These are phyloP conservation scores for Sarocladium strictum DNA, from an alignment of 2,329 filamentous ascomycete species.

Conservation along the genomic window DNA sequence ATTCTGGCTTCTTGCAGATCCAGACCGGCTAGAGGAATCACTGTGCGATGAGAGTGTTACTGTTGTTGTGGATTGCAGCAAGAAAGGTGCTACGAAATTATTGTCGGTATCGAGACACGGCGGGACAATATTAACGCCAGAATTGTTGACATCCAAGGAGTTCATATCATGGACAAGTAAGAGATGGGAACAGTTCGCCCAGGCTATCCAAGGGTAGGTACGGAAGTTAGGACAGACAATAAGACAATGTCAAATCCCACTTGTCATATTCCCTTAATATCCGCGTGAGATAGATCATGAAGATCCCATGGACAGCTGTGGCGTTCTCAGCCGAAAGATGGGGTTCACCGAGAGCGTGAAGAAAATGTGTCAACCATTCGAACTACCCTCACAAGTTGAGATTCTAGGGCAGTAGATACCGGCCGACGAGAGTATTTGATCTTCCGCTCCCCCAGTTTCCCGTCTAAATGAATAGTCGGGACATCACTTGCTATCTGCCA, in stretches of 20 bases:
- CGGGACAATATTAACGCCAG: slow-evolving; percentile 62
- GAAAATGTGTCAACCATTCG: slow-evolving; percentile 69
- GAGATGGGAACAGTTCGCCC: slow-evolving; percentile 30
- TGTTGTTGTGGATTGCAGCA: slow-evolving; percentile 65
- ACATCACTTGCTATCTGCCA: slow-evolving; percentile 47
- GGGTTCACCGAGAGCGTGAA: slow-evolving; percentile 9
- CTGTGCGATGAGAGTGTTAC: slow-evolving; percentile 80
- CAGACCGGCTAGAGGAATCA: slow-evolving; percentile 83
- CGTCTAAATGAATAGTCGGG: slow-evolving; percentile 16
- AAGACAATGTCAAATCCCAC: not conserved
- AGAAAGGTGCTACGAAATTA: slow-evolving; percentile 47
- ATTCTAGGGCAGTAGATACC: slow-evolving; percentile 88
- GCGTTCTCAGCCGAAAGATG: not conserved
- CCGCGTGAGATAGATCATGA: not conserved
- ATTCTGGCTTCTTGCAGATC: slow-evolving; percentile 78
- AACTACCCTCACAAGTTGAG: slow-evolving; percentile 70
- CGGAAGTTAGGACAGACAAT: not conserved
- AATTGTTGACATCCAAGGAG: slow-evolving; percentile 59
- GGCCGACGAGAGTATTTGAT: slow-evolving; percentile 49
- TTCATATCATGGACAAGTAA: slow-evolving; percentile 31
- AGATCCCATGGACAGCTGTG: not conserved
- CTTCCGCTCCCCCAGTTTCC: slow-evolving; percentile 47
- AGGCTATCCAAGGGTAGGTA: slow-evolving; percentile 21
- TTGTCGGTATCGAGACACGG: slow-evolving; percentile 78
- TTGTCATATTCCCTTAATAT: no score